Base-by-base conservation (phyloP, 805 yeast species). In the Gaillardinia entomophila region DNA sequence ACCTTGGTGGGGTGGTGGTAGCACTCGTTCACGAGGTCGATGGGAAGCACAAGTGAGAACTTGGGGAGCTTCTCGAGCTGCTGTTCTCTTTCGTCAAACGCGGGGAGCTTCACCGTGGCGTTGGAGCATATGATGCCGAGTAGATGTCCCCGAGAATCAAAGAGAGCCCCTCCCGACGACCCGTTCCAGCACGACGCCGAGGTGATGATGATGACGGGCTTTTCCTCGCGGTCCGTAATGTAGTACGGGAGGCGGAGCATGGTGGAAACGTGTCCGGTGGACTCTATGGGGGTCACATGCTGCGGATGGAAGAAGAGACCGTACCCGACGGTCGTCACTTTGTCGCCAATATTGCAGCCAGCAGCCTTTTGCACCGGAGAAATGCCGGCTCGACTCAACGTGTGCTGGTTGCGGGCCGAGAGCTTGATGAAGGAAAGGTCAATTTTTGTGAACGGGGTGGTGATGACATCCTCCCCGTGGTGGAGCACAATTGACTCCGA, bases 171-270 rank as follows among this genome's bases (percentile, higher is more conserved):
- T 0, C 76, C 76, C 1, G 72, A 64, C 3, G 75, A 68, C 1
- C 76, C 76, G 33, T 68, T 63, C 75, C 75, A 71, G 43, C 73
- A 69, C 6, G 68, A 53, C 0, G 71, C 52, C 1, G 73, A 62
- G 1, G 68, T 48, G 0, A 67, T 44, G 2, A 66, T 42, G 35
- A 68, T 36, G 8, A 46, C 38, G 3, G 36, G 45, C 10, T 24
- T 24, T 14, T 27, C 17, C 5, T 6, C 12, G 16, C 35, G 26
- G 3, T 32, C 32, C 6, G 17, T 12, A 7, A 13, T n/a, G 14
- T 36, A 33, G 3, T 48, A 32, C 10, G 31, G 35, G 34, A 52
- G 16, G 24, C 10, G 1, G 2, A 52, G 32, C 6, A 37, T 37
- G n/a, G 54, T 40, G 20, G 50, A 49, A 3, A 66, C 34, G 12